Evolutionary conservation across 2,329 filamentous ascomycete species (phyloP), one percentile per base, ranked within the genome.

Genomic region (Xylaria sp.): DNA sequence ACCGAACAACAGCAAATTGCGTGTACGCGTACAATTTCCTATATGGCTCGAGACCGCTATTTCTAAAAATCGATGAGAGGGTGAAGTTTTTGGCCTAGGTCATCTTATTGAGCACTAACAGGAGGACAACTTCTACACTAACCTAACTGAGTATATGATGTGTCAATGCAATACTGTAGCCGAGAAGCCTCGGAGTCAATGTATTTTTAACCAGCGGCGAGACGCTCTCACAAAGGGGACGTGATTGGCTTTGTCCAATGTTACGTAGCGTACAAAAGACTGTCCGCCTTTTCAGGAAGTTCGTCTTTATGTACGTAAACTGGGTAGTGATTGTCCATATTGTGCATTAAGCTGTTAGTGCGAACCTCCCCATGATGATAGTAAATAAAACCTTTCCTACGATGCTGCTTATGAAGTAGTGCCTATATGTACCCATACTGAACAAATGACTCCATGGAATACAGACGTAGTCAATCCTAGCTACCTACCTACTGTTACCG

Each of bases 151-250:
- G 28, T 31, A 31, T 9, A 31, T 6, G 31, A 51, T n/a, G n/a
- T n/a, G n/a, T n/a, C n/a, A n/a, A 31, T 31, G 28, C 9, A 31
- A 31, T 31, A 56, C 8, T 37, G 40, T 14, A 47, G 7, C 25
- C 25, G 17, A 28, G 15, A 47, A 19, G 19, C 14, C 43, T 42
- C 42, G 38, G 19, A 17, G n/a, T 38, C 35, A 37, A 42, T 53
- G 57, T 60, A 54, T 60, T 60, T 60, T 60, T 47, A 60, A 60
- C 4, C 50, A 47, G 17, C 50, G 25, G 33, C 57, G 50, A 60
- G 23, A 54, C 49, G 57, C 40, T 43, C 50, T 42, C 17, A 31
- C 5, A 9, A 8, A n/a, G 28, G 40, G 17, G 42, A 57, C 47
- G 43, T 35, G 3, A 28, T 45, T 51, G 25, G 43, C 15, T 14